Base-by-base conservation (phyloP, 1,139 yeast species). In the Zygoascus hellenicus region DNA sequence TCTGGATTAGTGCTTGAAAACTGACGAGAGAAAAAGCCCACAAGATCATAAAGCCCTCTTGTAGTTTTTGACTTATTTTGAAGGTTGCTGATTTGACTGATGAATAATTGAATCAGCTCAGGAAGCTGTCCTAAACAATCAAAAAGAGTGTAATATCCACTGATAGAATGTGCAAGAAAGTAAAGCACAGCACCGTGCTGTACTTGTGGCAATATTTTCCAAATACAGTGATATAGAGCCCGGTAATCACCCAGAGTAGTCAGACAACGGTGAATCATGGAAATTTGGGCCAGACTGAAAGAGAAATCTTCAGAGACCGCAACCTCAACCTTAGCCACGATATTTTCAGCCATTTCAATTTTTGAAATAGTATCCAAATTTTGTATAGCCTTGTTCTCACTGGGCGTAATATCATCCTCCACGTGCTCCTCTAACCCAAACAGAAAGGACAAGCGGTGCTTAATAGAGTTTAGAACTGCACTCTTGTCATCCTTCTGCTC, bases 21-120 rank as follows among this genome's bases (percentile, higher is more conserved):
- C 31, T 49, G 42, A 19, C 50, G 54, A 11, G 54, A 36, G 28
- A 56, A 51, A 7, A 53, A 52, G 38, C 54, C 54, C 13, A 58
- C 47, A 31, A 61, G 38, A 35, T 61, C 65, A 52, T 54, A 57
- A 11, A 60, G 47, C 2, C 58, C 61, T 33, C 54, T 54, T 1
- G 65, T 57, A 38, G 58, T 49, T 35, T 54, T 53, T 5, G 57
- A 42, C 44, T 58, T 58, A 34, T 45, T 47, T 38, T 58, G 56
- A 14, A 59, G 47, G 3, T 53, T 42, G 34, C 52, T 50, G 48
- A 50, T 56, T 47, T 54, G 62, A 11, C 46, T 38, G 29, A 58
- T 52, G 31, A 61, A 52, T 31, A 53, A 45, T 37, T 50, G 51
- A 7, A 61, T 50, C 28, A 62, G 43, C 22, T 55, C 58, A 10